Evolutionary conservation across 441 rosid species (phyloP), one percentile per base, ranked within the genome.

Genomic region (Populus hybrid): DNA sequence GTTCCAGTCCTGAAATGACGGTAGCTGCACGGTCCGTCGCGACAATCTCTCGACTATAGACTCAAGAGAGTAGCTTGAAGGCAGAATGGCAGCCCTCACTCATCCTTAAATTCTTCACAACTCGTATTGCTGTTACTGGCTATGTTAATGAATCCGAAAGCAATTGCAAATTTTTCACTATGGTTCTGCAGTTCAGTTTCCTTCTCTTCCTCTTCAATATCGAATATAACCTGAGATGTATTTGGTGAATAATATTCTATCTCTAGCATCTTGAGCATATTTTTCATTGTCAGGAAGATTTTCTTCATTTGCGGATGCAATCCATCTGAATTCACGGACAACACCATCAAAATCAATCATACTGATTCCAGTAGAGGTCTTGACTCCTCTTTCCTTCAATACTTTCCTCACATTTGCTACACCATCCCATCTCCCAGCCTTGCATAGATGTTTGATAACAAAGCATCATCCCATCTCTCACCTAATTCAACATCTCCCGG

Each of bases 371-470:
- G 92, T 87, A 9, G 84, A 82, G 73, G 89, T 91, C 79, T 81
- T 87, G 35, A 89, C 89, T 45, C 81, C 84, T 69, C 76, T 87
- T 26, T 77, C 79, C 77, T 83, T 85, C 89, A 90, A 85, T 16
- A 36, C 79, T 77, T 81, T 87, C 69, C 93, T 86, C 31, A 88
- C 74, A 3, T 85, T 84, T 2, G 87, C 82, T 18, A 77, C 91
- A 68, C 88, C 90, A 21, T 69, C 74, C 90, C 90, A 89, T 79
- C 82, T 87, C 59, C 89, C 88, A 74, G 80, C 88, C 66, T 88
- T 87, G 94, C 92, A 81, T 90, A 89, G 26, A 91, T 83, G 82
- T 87, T 91, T 20, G 92, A 90, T 42, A 91, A 82, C 69, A 91
- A 84, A 72, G 89, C 83, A 67, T 89, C 81, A 80, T 87, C 59